Base-by-base conservation (phyloP, 495 filamentous ascomycete genomes). In the Chaetomium tenue region DNA sequence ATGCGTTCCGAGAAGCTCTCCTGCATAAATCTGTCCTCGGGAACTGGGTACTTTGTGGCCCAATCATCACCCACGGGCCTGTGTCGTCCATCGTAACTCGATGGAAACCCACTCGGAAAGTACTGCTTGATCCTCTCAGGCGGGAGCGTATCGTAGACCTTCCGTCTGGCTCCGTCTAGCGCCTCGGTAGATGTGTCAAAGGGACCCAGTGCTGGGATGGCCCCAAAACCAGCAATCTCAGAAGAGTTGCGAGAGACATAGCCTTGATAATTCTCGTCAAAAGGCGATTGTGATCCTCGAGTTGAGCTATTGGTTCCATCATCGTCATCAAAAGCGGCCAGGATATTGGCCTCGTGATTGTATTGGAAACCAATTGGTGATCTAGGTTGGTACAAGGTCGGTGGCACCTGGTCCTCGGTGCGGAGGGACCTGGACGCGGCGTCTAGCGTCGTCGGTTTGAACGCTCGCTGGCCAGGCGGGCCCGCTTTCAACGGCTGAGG, bases 401-500 rank as follows among this genome's bases (percentile, higher is more conserved):
- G 37, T 9, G 48, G 28, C 48, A 28, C 5, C 9, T 52, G 57
- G 30, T 60, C 39, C 25, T 58, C 65, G 22, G 6, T 16, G 28
- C 44, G 52, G n/a, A 55, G 25, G 13, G 44, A 20, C 46, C 60
- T 70, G 39, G 64, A 50, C 12, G 69, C 51, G 13, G 53, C 40
- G 4, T 79, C 71, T n/a, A 77, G 69, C 0, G 67, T 57, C 18
- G 70, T 67, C 3, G 76, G 67, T 30, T 67, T 70, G 57, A 73
- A 73, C 20, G 76, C 74, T 42, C 80, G 78, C 30, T 76, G 73
- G 22, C 80, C 80, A 0, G 80, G 80, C 9, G 80, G 80, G 8
- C 80, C 80, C 12, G 80, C 80, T 8, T 74, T 81, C 47, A 82
- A 65, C 6, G 80, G 79, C 25, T 71, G 74, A 13, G 79, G 79